Percentiles rank a stretch among this genome's conserved stretches.
Conservation (phyloP, 768 basidiomycete genomes). For the Trametes sanguinea region DNA sequence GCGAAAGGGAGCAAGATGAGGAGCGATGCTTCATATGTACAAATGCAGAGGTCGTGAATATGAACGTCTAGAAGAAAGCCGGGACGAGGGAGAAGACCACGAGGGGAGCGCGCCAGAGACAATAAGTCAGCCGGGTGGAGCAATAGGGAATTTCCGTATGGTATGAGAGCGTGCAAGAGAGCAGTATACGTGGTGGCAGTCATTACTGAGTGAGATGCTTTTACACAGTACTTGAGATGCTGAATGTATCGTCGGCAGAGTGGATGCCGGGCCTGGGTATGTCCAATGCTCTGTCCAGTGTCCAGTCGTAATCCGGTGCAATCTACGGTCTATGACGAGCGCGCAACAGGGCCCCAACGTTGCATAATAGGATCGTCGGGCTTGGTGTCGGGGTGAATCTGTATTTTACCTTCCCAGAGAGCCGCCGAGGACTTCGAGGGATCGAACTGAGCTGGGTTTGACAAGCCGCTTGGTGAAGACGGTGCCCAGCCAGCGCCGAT, state of each 20-base stretch:
- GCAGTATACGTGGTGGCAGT: constrained; percentile 8
- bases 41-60: background rate
- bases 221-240: constrained; percentile 9
- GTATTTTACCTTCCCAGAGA: constrained; percentile 82
- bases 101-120: background rate
- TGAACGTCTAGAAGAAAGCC: background rate
- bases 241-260: background rate
- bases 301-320: constrained; percentile 6
- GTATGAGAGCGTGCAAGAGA: constrained; percentile 9
- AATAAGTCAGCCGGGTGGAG: background rate
- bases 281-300: constrained; percentile 11
- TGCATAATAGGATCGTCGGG: constrained; percentile 56
- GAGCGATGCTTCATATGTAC: constrained; percentile 8
- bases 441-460: constrained; percentile 74
- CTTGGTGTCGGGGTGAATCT: constrained; percentile 85
- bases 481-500: constrained; percentile 68
- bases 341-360: constrained; percentile 27
- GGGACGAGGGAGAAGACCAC: background rate
- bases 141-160: constrained; percentile 1
- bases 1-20: background rate
- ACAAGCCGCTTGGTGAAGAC: constrained; percentile 52
- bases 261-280: background rate
- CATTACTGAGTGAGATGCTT: constrained; percentile 9
- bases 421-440: constrained; percentile 82
- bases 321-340: constrained; percentile 14